Evolutionary conservation across 768 basidiomycete genomes (phyloP).

Genomic region (Auricularia auricula-judae): DNA sequence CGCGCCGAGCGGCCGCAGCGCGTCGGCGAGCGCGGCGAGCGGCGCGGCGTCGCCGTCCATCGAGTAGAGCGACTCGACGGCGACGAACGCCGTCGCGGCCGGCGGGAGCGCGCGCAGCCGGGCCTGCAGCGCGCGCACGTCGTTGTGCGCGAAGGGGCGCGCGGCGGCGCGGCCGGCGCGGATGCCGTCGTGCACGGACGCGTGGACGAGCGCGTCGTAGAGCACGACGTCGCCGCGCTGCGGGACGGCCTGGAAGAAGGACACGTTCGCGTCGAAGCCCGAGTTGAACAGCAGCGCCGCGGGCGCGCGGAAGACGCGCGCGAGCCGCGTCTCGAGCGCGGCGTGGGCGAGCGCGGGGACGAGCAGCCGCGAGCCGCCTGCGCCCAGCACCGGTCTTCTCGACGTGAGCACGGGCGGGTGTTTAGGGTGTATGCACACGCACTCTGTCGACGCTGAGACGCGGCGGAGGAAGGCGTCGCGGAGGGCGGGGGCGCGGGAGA

Average conservation of each 20-base stretch:
- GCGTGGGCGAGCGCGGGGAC: conserved; percentile 64
- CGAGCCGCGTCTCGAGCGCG: conserved; percentile 60
- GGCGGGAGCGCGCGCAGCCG: conserved; percentile 4
- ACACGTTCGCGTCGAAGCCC: conserved; percentile 87
- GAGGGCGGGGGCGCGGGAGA: conserved; percentile 48
- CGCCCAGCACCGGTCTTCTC: conserved; percentile 48
- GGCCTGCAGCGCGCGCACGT: too few species aligned
- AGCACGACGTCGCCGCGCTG: conserved; percentile 67
- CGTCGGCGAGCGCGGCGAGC: conserved; percentile 54
- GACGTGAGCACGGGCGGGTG: neutral
- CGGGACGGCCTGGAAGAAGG: conserved; percentile 73
- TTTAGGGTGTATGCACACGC: neutral
- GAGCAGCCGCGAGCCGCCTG: conserved; percentile 79
- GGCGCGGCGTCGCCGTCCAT: conserved; percentile 95
- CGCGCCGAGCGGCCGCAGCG: conserved; percentile 38
- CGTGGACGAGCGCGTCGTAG: conserved; percentile 83
- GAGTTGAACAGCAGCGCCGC: conserved; percentile 82
- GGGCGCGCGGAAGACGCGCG: conserved; percentile 47
- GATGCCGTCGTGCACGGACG: conserved; percentile 84
- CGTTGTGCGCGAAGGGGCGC: conserved; percentile 64
- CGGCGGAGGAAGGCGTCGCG: conserved; percentile 47
- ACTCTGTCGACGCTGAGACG: conserved; percentile 34
- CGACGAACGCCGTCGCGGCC: conserved; percentile 53
- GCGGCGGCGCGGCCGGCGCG: conserved; percentile 36
- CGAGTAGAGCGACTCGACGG: conserved; percentile 83